These are phyloP conservation scores for Brassica nigra DNA, from an alignment of 345 rosid species.

Conservation along the genomic window DNA sequence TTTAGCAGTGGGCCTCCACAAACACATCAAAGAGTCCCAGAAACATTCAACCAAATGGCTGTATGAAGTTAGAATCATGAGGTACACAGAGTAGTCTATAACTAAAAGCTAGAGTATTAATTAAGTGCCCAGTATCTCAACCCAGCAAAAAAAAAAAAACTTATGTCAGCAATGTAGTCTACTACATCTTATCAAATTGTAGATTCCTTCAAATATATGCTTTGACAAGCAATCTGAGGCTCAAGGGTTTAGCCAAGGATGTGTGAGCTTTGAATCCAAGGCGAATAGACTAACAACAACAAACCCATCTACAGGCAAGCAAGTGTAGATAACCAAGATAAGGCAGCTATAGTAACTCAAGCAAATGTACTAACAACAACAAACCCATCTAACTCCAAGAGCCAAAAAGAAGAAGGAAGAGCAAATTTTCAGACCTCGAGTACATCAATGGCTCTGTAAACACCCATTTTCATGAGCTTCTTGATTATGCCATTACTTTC, in stretches of 20 bases:
- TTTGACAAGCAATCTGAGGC: not conserved
- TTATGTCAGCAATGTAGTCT: constrained; percentile 6
- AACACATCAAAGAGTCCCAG: not conserved
- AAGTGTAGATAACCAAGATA: not conserved
- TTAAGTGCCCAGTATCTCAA: not conserved
- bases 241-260: not conserved
- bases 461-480: constrained; percentile 68
- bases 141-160: not conserved
- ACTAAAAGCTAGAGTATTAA: not conserved
- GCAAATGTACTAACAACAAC: constrained; percentile 3
- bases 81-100: not conserved
- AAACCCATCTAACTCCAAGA: too few species aligned
- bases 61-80: not conserved
- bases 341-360: not conserved
- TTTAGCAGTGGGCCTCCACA: not conserved
- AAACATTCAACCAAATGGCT: not conserved
- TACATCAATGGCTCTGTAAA: constrained; percentile 65
- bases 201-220: constrained; percentile 1
- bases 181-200: not conserved
- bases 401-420: not conserved
- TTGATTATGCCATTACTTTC: constrained; percentile 51
- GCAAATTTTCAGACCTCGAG: constrained; percentile 63
- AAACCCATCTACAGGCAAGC: not conserved
- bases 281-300: too few species aligned
- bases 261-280: not conserved